Base-by-base conservation (phyloP, 352 stramenopile species). In the Phytophthora rubi region DNA sequence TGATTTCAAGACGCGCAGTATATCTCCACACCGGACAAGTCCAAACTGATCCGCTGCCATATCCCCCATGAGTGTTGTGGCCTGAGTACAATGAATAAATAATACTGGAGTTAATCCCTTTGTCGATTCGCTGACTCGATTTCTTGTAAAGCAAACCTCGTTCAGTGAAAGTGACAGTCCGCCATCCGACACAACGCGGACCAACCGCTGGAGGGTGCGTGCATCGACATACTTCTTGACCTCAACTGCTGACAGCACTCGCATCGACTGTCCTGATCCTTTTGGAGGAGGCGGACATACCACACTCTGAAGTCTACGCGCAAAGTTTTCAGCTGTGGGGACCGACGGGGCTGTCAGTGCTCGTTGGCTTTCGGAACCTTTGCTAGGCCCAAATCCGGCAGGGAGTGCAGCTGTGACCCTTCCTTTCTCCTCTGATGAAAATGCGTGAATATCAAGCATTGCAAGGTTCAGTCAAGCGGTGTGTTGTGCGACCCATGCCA, bases 21-120 rank as follows among this genome's bases (percentile, higher is more conserved):
- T 63, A 30, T 91, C 80, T 30, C 77, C 75, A n/a, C 71, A 81
- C 16, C 76, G 80, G 13, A 81, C 80, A 37, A 77, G 63, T n/a
- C 81, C 81, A 13, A 88, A 72, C 16, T 83, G 66, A 35, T 87
- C 79, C 5, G 59, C 47, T 21, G 63, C 18, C 60, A 90, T 73
- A 32, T 77, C 68, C n/a, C 45, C 3, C 8, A 84, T 18, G 12
- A 89, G 62, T 1, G 21, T 16, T 10, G 81, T 35, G 16, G 82
- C 79, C 84, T 90, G 61, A 7, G 13, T 2, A 42, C 15, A 49
- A 49, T 23, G 16, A 3, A 54, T 12, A 32, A 54, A 73, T 16
- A 65, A 45, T 12, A 2, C 13, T 48, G 10, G 7, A 52, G 23
- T 59, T 3, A 56, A 6, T 44, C 15, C 37, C 37, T 44, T 44